Evolutionary conservation across 1,284 basidiomycete genomes (phyloP).

Genomic region (Inonotus obliquus): DNA sequence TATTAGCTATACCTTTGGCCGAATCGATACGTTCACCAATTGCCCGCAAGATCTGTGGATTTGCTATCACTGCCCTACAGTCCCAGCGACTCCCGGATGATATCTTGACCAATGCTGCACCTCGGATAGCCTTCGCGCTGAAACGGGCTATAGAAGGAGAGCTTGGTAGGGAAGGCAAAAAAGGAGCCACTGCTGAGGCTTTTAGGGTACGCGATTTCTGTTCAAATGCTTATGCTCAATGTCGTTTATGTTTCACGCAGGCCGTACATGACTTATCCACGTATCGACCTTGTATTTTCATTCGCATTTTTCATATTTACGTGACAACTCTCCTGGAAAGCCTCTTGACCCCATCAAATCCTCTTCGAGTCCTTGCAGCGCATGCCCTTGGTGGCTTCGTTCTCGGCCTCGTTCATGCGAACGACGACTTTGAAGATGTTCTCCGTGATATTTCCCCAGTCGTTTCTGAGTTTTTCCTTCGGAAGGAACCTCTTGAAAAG

Average conservation of each 20-base stretch:
- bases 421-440: conserved; percentile 2
- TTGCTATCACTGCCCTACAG: conserved; percentile 69
- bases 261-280: conserved; percentile 66
- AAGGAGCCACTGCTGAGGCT: conserved; percentile 69
- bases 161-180: conserved; percentile 81
- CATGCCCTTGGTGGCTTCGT: conserved; percentile 69
- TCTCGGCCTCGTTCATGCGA: conserved; percentile 33
- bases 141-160: conserved; percentile 76
- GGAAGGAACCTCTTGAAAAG: conserved; percentile 2
- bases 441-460: conserved; percentile 9
- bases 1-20: conserved; percentile 66
- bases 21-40: conserved; percentile 68
- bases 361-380: conserved; percentile 62
- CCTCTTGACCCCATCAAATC: conserved; percentile 55
- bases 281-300: conserved; percentile 56
- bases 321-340: conserved; percentile 58
- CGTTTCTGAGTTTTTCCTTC: conserved; percentile 12
- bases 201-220: conserved; percentile 47
- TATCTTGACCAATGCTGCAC: conserved; percentile 53
- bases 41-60: conserved; percentile 73
- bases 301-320: conserved; percentile 55
- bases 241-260: conserved; percentile 32
- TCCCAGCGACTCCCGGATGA: conserved; percentile 57
- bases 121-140: conserved; percentile 63
- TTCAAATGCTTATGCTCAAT: conserved; percentile 14